Conservation (phyloP, 2,329 filamentous ascomycete species). For the Podosphaera fusca region DNA sequence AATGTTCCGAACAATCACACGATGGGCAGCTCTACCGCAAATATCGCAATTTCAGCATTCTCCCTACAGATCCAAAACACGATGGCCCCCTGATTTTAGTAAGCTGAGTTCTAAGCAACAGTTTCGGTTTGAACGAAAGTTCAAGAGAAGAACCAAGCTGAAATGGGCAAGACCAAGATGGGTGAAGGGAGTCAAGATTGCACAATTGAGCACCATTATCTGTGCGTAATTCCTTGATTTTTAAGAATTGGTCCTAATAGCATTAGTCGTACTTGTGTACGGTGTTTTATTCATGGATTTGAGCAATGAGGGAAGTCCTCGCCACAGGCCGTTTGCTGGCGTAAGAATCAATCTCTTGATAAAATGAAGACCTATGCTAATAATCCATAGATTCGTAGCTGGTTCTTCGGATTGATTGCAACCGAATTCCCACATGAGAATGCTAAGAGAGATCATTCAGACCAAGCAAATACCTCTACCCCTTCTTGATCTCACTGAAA, state of each 20-base stretch:
- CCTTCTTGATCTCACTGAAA: not conserved
- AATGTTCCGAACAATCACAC: slow-evolving; percentile 26
- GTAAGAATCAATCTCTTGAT: slow-evolving; percentile 18
- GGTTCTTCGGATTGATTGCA: slow-evolving; percentile 19
- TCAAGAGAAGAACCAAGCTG: slow-evolving; percentile 43
- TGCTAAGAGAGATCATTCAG: slow-evolving; percentile 6
- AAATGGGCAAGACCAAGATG: slow-evolving; percentile 38
- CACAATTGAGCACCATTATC: slow-evolving; percentile 23
- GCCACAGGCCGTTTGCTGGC: slow-evolving; percentile 25
- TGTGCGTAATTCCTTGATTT: slow-evolving; percentile 8
- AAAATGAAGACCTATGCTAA: slow-evolving; percentile 4
- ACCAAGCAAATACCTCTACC: slow-evolving; percentile 3
- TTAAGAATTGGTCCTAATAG: not conserved
- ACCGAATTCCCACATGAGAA: slow-evolving; percentile 15
- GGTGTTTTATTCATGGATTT: slow-evolving; percentile 39
- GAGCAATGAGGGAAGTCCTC: slow-evolving; percentile 15
- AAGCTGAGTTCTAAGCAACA: slow-evolving; percentile 48
- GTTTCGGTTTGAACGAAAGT: slow-evolving; percentile 57
- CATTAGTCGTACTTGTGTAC: slow-evolving; percentile 28
- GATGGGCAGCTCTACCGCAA: slow-evolving; percentile 19
- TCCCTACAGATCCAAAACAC: slow-evolving; percentile 41
- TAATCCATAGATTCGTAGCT: slow-evolving; percentile 18
- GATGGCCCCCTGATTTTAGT: slow-evolving; percentile 58
- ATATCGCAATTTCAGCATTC: slow-evolving; percentile 22
- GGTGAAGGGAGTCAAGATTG: slow-evolving; percentile 40